phyloP scores from a whole-genome alignment of 768 basidiomycete species.

The Phallus indusiatus region DNA sequence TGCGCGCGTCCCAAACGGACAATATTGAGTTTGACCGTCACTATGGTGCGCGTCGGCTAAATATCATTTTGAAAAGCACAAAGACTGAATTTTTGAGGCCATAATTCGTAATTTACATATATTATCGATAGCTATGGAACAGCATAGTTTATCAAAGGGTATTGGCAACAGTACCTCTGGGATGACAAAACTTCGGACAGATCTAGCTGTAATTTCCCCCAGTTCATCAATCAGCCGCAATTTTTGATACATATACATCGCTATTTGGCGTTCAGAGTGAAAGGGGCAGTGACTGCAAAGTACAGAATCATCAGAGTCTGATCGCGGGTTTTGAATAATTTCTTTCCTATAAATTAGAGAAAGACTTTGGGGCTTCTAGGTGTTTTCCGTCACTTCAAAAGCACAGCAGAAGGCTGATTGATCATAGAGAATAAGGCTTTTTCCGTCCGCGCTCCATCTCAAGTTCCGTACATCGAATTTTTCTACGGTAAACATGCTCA shows the following conservation, averaged over 20 bases:
- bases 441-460: constrained; percentile 81
- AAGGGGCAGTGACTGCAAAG: too few species aligned
- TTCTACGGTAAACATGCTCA: constrained; percentile 29
- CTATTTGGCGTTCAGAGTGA: too few species aligned
- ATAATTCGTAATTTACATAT: background rate
- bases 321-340: too few species aligned
- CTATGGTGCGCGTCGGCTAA: too few species aligned
- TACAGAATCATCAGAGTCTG: too few species aligned
- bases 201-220: too few species aligned
- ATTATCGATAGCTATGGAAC: background rate
- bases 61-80: background rate
- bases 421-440: constrained; percentile 65
- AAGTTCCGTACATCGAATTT: constrained; percentile 64
- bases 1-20: background rate
- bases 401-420: constrained; percentile 79
- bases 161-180: background rate
- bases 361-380: background rate
- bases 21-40: background rate
- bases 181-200: too few species aligned
- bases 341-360: too few species aligned
- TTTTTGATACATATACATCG: too few species aligned
- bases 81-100: background rate
- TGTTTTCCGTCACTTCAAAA: constrained; percentile 56
- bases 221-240: too few species aligned
- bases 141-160: too few species aligned